Evolutionary conservation across 1,284 basidiomycete species (phyloP), one percentile per base, ranked within the genome.

Genomic region (Vanrija sp.): DNA sequence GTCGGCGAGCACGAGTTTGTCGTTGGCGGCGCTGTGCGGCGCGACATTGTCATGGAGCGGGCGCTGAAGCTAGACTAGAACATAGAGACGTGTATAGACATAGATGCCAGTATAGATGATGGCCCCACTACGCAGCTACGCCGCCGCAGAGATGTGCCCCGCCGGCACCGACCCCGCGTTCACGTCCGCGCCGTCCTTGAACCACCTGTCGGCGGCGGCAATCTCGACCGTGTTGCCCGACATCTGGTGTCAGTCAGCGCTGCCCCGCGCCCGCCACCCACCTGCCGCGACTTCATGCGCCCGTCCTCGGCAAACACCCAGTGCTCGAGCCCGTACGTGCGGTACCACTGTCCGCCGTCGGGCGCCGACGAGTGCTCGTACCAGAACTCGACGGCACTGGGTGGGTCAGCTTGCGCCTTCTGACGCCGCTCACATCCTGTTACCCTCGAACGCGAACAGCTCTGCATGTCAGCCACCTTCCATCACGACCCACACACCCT

Each of bases 291-390:
- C 56, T 73, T 71, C 83, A 85, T 85, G 43, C 80, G 73, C 0
- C 83, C 83, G 51, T 80, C 78, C 14, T 77, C 69, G 0, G 71
- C 80, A 65, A 82, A 85, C 34, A 52, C 83, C 83, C 83, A 85
- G 65, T 85, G 83, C 78, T 84, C 82, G 15, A 85, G 72, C 1
- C 84, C 83, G 65, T 85, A 85, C 44, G 79, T 80, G 23, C 84
- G 71, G 57, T 76, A 81, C 83, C 83, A 84, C 60, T 81, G 77
- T 34, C 77, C 78, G 14, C 38, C 25, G 44, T 65, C 63, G 10
- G 55, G 43, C 1, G 57, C 52, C 38, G 63, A 59, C 12, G 57
- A 80, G 71, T 79, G 83, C 67, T 86, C 84, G 68, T 85, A 85
- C 78, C 82, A 85, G 71, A 85, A 85, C 75, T 84, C 74, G 5